Evolutionary conservation across 2,329 filamentous ascomycete genomes (phyloP).

Genomic region (Dothistroma pini): DNA sequence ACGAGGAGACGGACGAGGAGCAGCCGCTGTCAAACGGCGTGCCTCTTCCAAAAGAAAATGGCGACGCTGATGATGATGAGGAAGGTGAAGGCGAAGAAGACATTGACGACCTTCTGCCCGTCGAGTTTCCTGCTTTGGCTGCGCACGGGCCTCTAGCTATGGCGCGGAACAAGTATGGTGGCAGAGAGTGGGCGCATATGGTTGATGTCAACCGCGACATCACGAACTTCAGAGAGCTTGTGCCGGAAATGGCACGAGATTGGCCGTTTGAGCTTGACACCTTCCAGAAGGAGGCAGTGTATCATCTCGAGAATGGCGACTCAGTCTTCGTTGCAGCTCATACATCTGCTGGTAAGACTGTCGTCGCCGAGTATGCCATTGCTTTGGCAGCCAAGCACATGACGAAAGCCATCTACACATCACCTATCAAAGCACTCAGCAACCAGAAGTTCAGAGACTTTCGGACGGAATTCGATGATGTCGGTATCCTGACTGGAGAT

Average conservation of each 20-base stretch:
- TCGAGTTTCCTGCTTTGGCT: constrained; percentile 89
- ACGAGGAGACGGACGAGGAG: constrained; percentile 48
- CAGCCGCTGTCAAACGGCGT: constrained; percentile 34
- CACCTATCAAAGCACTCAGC: constrained; percentile 95
- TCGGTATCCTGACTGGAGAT: constrained; percentile 94
- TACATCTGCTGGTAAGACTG: constrained; percentile 96
- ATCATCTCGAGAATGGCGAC: constrained; percentile 92
- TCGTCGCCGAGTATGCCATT: constrained; percentile 97
- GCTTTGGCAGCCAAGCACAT: constrained; percentile 95
- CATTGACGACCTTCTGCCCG: constrained; percentile 81
- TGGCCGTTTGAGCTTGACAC: constrained; percentile 98
- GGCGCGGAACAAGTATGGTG: constrained; percentile 67
- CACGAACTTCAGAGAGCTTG: constrained; percentile 86
- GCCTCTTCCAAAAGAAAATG: constrained; percentile 29
- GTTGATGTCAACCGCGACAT: constrained; percentile 93
- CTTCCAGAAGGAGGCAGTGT: constrained; percentile 98
- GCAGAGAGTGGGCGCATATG: constrained; percentile 96
- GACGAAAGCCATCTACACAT: constrained; percentile 99
- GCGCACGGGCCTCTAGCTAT: constrained; percentile 73
- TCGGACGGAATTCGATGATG: constrained; percentile 83
- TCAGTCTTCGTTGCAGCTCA: constrained; percentile 98
- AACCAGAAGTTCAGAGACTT: constrained; percentile 99
- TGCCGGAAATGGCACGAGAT: constrained; percentile 91
- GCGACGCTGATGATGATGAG: constrained; percentile 43
- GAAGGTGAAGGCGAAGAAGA: constrained; percentile 51